Conservation (phyloP, 129 eudicot species). For the Flaveria ramosissima region DNA sequence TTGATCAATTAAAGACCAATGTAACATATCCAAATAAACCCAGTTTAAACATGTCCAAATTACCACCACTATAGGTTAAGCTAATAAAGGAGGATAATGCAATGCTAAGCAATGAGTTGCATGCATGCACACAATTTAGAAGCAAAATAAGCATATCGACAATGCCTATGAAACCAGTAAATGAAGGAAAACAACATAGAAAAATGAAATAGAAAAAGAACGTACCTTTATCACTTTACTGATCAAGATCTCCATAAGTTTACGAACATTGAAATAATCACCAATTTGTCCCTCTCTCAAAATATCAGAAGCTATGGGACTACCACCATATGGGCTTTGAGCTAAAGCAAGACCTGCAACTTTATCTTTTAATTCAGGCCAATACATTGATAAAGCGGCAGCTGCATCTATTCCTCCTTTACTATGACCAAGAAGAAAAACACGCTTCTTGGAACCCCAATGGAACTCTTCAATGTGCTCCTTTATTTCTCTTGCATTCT, state of each 20-base stretch:
- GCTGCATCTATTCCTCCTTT: constrained; percentile 98
- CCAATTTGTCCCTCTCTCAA: constrained; percentile 93
- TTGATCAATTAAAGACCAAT: no score
- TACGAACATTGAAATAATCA: constrained; percentile 85
- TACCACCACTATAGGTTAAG: no score
- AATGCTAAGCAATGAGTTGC: background rate
- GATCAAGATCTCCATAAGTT: constrained; percentile 81
- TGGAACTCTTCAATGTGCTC: constrained; percentile 87
- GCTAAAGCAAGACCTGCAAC: constrained; percentile 91
- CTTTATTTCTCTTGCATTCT: constrained; percentile 87
- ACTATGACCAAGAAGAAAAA: constrained; percentile 93
- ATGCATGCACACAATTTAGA: background rate
- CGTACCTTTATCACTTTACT: constrained; percentile 94
- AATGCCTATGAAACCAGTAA: background rate
- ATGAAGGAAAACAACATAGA: constrained; percentile 17
- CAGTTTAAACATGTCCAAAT: no score
- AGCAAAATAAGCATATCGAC: background rate
- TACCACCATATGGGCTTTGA: constrained; percentile 97
- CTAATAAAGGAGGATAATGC: no score
- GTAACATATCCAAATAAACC: no score
- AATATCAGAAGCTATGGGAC: constrained; percentile 96
- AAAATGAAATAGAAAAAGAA: constrained; percentile 18
- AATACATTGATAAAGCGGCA: constrained; percentile 88
- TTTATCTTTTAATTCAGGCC: constrained; percentile 89
- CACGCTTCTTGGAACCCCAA: constrained; percentile 91